Base-by-base conservation (phyloP, 257 asterid genomes). In the Plantago ovata region DNA sequence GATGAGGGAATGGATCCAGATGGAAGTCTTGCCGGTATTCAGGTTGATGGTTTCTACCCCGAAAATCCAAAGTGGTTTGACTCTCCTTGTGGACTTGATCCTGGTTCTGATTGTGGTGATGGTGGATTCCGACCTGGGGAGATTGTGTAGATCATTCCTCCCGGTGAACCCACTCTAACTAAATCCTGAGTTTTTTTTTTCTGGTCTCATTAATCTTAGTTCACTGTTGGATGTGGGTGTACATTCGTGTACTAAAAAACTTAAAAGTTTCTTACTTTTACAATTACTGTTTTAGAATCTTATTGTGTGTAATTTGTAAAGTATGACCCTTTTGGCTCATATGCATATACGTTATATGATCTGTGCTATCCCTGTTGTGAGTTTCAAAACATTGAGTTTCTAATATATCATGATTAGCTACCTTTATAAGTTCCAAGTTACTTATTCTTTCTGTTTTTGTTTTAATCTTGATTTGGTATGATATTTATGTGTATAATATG, bases 1-100 rank as follows among this genome's bases (percentile, higher is more conserved):
- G 96, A 78, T 40, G 95, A 78, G 52, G 65, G 75, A 23, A 74
- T 88, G 69, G 95, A 84, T 70, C 64, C 89, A 38, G 97, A 86
- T 80, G 87, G 82, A 36, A 85, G 94, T 66, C 94, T 92, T 62
- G 79, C 72, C 41, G 83, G 90, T 71, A 72, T 87, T 69, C 94
- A 76, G 70, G 96, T 84, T 16, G 95, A 92, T 56, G 79, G 79
- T 64, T 88, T 92, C 80, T 92, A 84, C 53, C 84, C 82, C 6
- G 96, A 88, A 73, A 85, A 86, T 71, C 95, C 94, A 23, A 92
- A 92, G 79, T 92, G 98, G 98, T 92, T 81, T 10, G 98, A 91
- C 61, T 87, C 96, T 41, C 94, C 95, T 44, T 84, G 96, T 80
- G 91, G 74, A 32, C 75, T 89, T 70, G 97, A 84, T 71, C 81